These are phyloP conservation scores for Coemansia umbellata DNA, from an alignment of 192 early-diverging fungal species.

Conservation along the genomic window DNA sequence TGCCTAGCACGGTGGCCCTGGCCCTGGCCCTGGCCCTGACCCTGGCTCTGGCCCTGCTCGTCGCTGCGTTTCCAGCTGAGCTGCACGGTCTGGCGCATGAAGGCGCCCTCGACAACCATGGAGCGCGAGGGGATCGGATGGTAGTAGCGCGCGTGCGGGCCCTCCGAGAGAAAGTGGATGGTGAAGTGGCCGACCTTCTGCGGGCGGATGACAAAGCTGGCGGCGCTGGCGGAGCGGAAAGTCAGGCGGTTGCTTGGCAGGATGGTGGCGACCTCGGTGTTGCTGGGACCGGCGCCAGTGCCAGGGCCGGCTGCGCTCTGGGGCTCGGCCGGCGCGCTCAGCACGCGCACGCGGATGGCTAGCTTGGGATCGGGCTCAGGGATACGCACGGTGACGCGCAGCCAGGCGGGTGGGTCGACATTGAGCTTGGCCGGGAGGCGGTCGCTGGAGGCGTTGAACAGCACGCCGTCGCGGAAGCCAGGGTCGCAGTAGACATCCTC, in stretches of 20 bases:
- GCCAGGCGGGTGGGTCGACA: conserved; percentile 38
- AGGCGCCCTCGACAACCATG: conserved; percentile 50
- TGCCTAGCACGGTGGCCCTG: conserved; percentile 24
- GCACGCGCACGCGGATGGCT: conserved; percentile 29
- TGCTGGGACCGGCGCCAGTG: background rate
- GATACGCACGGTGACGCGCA: conserved; percentile 50
- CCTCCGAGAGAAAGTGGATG: conserved; percentile 45
- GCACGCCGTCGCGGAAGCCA: conserved; percentile 47
- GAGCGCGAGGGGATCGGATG: conserved; percentile 47
- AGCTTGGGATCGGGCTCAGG: conserved; percentile 38
- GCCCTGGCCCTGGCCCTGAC: background rate
- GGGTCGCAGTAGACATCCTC: conserved; percentile 53
- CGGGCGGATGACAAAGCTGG: conserved; percentile 47
- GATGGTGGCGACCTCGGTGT: conserved; percentile 18
- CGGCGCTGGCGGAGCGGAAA: conserved; percentile 21
- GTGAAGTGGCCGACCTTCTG: conserved; percentile 41
- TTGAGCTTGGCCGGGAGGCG: conserved; percentile 45
- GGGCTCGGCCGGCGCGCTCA: conserved; percentile 22
- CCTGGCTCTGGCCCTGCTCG: background rate
- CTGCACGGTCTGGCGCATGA: conserved; percentile 52
- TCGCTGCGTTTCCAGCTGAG: conserved; percentile 37
- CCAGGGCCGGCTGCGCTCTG: background rate
- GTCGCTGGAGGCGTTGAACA: conserved; percentile 53
- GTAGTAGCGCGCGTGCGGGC: conserved; percentile 47
- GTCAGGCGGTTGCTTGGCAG: conserved; percentile 25